phyloP scores from a whole-genome alignment of 768 basidiomycete genomes.

The Leucosporidium scottii region DNA sequence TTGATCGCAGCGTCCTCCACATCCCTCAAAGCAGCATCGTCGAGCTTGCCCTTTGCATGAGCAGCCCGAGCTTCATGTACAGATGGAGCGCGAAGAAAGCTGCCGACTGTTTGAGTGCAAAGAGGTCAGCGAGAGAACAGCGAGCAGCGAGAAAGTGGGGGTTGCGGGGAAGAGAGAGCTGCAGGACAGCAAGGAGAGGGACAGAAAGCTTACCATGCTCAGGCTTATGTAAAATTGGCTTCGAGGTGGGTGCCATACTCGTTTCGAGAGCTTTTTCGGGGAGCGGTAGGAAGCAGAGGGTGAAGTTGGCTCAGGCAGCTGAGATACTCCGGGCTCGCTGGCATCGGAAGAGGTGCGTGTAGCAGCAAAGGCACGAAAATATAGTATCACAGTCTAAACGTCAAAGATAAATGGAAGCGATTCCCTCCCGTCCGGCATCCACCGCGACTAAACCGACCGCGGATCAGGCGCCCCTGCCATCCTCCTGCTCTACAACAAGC shows the following conservation, averaged over 20 bases:
- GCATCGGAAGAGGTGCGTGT: no score
- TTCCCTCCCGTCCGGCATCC: no score
- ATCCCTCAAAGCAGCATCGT: constrained; percentile 26
- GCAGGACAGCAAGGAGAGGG: no score
- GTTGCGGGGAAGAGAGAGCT: neutral
- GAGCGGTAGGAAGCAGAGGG: neutral
- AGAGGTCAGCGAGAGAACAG: neutral
- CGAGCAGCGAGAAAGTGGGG: neutral
- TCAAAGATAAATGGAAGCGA: no score
- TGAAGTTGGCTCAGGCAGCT: neutral
- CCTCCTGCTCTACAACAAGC: no score
- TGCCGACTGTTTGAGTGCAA: constrained; percentile 26
- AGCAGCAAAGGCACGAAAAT: no score
- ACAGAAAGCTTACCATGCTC: constrained; percentile 1
- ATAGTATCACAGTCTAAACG: no score
- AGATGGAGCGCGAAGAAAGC: constrained; percentile 35
- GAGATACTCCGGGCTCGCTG: no score
- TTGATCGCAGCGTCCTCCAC: constrained; percentile 35
- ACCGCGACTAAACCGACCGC: no score
- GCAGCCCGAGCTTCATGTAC: constrained; percentile 31
- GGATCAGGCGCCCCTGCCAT: no score
- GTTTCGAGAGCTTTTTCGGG: neutral
- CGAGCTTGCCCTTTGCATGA: constrained; percentile 24
- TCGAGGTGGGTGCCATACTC: neutral
- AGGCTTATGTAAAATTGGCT: neutral